Evolutionary conservation across 2,329 filamentous ascomycete genomes (phyloP), one percentile per base, ranked within the genome.

Genomic region (Calonectria fujianensis): DNA sequence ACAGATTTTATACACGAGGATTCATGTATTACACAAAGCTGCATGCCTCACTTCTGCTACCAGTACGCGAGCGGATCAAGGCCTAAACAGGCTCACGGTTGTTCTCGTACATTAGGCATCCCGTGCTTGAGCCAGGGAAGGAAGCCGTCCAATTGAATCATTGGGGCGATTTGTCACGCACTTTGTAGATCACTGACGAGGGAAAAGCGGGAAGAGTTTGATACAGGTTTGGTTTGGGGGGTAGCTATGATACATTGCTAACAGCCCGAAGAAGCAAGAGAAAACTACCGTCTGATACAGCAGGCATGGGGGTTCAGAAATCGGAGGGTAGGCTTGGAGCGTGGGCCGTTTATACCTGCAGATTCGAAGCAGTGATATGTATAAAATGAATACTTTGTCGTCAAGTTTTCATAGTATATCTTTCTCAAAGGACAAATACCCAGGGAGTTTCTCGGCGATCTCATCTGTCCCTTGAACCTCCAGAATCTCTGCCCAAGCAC

Each of bases 131-230:
- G 18, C 31, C 31, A 57, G 31, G 18, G 52, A 57, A 57, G 31
- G 52, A 14, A 35, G 52, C 31, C 31, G 18, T 6, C 31, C 10
- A 37, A 10, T n/a, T 35, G 52, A 57, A 37, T 35, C 24, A 35
- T 57, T 57, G 52, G 52, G 18, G 31, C 52, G 31, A 57, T 57
- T 57, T 57, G 31, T 57, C 52, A 35, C 51, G 51, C 52, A 57
- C 31, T 1, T 57, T 57, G 52, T 57, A 57, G 52, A 57, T 57
- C 52, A 11, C 52, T 13, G 31, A 35, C 29, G n/a, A 57, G 31
- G 51, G 18, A 57, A 57, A 57, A 35, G n/a, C 18, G 31, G 37
- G 37, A 57, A 35, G 1, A 35, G 31, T 18, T 37, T 57, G 35
- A 57, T 37, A 14, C 4, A 57, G 52, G 31, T 35, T 57, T 37